These are phyloP conservation scores for Friedmanniomyces simplex DNA, from an alignment of 495 filamentous ascomycete species.

Conservation along the genomic window DNA sequence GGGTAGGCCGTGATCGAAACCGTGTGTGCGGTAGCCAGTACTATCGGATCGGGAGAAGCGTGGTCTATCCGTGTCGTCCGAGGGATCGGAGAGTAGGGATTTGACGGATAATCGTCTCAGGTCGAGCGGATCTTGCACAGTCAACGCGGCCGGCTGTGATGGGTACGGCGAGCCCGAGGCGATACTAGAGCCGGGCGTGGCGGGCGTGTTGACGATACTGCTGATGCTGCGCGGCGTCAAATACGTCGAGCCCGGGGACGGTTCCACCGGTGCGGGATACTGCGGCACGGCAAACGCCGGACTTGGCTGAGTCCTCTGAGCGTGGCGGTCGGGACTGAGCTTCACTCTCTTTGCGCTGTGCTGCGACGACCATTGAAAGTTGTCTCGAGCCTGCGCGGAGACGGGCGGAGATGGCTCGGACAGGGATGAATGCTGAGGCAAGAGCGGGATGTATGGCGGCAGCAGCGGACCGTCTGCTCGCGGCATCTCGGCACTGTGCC, in stretches of 20 bases:
- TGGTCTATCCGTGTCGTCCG: slow-evolving; percentile 18
- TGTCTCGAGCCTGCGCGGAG: not conserved
- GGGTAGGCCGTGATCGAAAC: slow-evolving; percentile 56
- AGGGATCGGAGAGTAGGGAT: slow-evolving; percentile 27
- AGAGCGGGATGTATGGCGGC: not conserved
- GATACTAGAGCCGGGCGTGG: slow-evolving; percentile 22
- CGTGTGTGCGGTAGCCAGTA: slow-evolving; percentile 36
- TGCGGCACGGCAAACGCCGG: slow-evolving; percentile 11
- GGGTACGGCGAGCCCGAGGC: slow-evolving; percentile 15
- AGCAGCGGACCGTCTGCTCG: not conserved
- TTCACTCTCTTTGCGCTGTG: slow-evolving; percentile 11
- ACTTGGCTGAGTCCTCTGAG: not conserved
- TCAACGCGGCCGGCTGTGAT: not conserved
- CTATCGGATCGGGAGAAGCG: slow-evolving; percentile 19
- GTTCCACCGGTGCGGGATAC: slow-evolving; percentile 4
- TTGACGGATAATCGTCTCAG: slow-evolving; percentile 31
- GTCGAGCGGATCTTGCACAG: slow-evolving; percentile 21
- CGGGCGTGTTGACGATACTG: slow-evolving; percentile 22
- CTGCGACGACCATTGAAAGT: slow-evolving; percentile 18
- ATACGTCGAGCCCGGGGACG: slow-evolving; percentile 1
- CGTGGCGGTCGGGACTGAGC: not conserved
- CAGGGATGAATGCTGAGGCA: not conserved
- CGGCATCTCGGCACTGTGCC: not conserved
- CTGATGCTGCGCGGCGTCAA: slow-evolving; percentile 16
- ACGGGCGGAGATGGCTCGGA: slow-evolving; percentile 1